A percentile compares a stretch with the other conserved stretches of the same genome.
Evolutionary conservation across 345 rosid species (phyloP).

Genomic region (Bruguiera sexangula): DNA sequence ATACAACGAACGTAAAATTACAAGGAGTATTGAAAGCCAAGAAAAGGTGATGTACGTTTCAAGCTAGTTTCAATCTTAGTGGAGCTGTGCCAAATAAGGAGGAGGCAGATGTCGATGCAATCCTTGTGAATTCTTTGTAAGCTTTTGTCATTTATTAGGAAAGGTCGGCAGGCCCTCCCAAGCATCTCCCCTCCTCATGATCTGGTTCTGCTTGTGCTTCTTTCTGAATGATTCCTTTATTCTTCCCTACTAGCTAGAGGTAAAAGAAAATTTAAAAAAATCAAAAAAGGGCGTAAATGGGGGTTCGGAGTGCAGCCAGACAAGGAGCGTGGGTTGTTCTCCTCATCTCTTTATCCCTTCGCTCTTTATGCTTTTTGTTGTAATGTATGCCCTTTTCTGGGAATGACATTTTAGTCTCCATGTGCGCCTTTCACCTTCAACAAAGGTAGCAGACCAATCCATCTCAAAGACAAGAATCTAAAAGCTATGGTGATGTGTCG

Average conservation of each 20-base stretch:
- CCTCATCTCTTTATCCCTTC: neutral
- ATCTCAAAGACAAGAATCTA: neutral
- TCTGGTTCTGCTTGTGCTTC: constrained; percentile 11
- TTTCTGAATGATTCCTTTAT: neutral
- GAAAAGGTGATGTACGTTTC: neutral
- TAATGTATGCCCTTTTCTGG: neutral
- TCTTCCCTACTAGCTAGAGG: neutral
- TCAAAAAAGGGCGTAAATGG: neutral
- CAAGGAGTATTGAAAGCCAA: neutral
- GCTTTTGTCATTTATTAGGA: constrained; percentile 29
- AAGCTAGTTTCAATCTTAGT: constrained; percentile 1
- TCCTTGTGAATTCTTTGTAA: constrained; percentile 22
- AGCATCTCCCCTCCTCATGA: neutral
- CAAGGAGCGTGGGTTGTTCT: neutral
- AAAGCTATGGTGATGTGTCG: neutral
- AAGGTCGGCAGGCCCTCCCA: constrained; percentile 6
- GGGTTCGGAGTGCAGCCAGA: neutral
- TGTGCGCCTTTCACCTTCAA: constrained; percentile 17
- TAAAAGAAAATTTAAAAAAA: neutral
- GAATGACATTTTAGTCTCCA: neutral
- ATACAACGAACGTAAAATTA: neutral
- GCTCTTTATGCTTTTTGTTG: neutral
- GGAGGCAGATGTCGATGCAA: constrained; percentile 22
- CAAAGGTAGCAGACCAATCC: neutral
- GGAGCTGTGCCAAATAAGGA: constrained; percentile 30